Evolutionary conservation across 2,329 filamentous ascomycete species (phyloP).

Genomic region (Microcyclosporella mali): DNA sequence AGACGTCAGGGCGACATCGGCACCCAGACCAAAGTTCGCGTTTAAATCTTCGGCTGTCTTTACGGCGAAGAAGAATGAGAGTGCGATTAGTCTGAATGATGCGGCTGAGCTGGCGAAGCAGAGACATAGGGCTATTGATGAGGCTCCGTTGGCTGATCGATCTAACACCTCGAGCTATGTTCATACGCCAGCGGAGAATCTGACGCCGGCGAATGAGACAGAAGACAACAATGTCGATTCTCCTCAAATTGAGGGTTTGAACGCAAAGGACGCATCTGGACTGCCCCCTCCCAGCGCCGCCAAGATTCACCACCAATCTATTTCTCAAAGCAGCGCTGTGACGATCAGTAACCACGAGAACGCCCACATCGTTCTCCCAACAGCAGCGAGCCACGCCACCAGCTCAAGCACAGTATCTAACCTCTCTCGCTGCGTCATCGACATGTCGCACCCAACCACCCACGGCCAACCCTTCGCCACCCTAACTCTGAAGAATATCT

Average conservation of each 20-base stretch:
- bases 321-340: slow-evolving; percentile 51
- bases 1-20: slow-evolving; percentile 59
- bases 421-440: slow-evolving; percentile 65
- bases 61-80: slow-evolving; percentile 31
- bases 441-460: slow-evolving; percentile 64
- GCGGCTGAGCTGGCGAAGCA: slow-evolving; percentile 50
- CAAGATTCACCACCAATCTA: slow-evolving; percentile 47
- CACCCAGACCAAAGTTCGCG: slow-evolving; percentile 73
- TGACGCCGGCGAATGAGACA: slow-evolving; percentile 21
- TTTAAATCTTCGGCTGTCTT: slow-evolving; percentile 53
- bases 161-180: slow-evolving; percentile 38
- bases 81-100: slow-evolving; percentile 50
- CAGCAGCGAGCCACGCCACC: slow-evolving; percentile 63
- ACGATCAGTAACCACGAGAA: slow-evolving; percentile 57
- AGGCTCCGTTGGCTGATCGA: slow-evolving; percentile 36
- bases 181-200: slow-evolving; percentile 30
- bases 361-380: slow-evolving; percentile 71
- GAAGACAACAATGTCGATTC: slow-evolving; percentile 8
- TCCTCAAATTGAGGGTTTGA: slow-evolving; percentile 39
- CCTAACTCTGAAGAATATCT: slow-evolving; percentile 62
- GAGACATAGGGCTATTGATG: slow-evolving; percentile 36
- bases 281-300: slow-evolving; percentile 38
- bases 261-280: slow-evolving; percentile 39
- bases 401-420: slow-evolving; percentile 67
- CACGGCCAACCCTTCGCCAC: slow-evolving; percentile 55